Base-by-base conservation (phyloP, 306 rosid genomes). In the Phaseolus lunatus region DNA sequence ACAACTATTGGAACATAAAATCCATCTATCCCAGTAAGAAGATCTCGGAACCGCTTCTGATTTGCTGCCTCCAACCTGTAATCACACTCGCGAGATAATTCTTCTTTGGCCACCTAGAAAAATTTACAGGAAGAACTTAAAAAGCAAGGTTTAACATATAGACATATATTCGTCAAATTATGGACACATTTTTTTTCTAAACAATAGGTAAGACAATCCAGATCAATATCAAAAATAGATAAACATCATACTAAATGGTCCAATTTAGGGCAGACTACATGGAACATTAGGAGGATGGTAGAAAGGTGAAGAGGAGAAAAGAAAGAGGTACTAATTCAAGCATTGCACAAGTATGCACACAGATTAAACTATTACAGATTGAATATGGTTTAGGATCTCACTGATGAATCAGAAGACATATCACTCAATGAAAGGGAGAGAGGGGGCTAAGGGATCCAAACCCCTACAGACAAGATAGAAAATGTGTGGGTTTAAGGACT, bases 41-140 rank as follows among this genome's bases (percentile, higher is more conserved):
- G 82, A 75, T 87, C 88, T 65, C 78, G 93, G 58, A 90, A 95
- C 35, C 90, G 87, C 78, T 90, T 95, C 83, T 95, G 97, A 81
- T 78, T 95, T 79, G 82, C 84, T 26, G 97, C 93, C 85, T 95
- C 98, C 92, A 95, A 86, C 79, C 76, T 88, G 77, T 92, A 95
- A 89, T 95, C 89, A 70, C 97, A 95, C 84, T 95, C 98, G 0
- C 90, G 93, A 45, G 97, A 83, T 73, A 95, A 79, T 85, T 95
- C 97, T 78, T 92, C 97, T 85, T 85, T 95, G 62, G 98, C 98
- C 57, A 95, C 98, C 98, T 95, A 80, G 33, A 78, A 71, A 61
- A 73, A 44, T 8, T 19, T 44, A 49, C 63, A 80, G 75, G 63
- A 71, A 70, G 22, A 74, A 67, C 10, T 37, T 52, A 63, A 85